Evolutionary conservation across 129 eudicot genomes (phyloP).

Genomic region (Oenanthe sinensis): DNA sequence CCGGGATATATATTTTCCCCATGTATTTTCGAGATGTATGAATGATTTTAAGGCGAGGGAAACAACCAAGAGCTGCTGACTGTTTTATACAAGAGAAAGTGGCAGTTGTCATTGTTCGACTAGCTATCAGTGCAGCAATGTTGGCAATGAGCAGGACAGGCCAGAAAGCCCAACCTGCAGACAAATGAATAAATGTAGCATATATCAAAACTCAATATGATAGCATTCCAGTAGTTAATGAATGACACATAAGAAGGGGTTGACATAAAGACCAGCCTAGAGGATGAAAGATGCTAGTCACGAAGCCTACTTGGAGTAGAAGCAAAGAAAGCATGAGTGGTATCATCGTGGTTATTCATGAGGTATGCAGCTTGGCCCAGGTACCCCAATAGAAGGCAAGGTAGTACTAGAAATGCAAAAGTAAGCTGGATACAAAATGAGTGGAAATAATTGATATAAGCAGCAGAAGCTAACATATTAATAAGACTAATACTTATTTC

Average conservation of each 20-base stretch:
- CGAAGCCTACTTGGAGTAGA: slow-evolving; percentile 67
- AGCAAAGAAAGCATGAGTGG: slow-evolving; percentile 75
- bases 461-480: neutral
- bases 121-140: slow-evolving; percentile 83
- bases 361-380: slow-evolving; percentile 98
- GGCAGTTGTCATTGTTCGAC: slow-evolving; percentile 91
- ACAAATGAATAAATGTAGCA: slow-evolving; percentile 8
- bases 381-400: slow-evolving; percentile 93
- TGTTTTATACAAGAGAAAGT: slow-evolving; percentile 92
- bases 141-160: slow-evolving; percentile 77
- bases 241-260: neutral
- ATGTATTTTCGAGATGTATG: slow-evolving; percentile 91
- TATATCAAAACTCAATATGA: neutral
- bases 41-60: slow-evolving; percentile 86
- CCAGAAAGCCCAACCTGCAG: slow-evolving; percentile 85
- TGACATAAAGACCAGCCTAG: neutral
- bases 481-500: neutral
- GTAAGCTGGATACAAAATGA: slow-evolving; percentile 51
- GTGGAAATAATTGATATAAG: neutral
- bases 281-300: neutral
- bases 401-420: slow-evolving; percentile 78
- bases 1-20: slow-evolving; percentile 97
- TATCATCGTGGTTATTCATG: slow-evolving; percentile 65
- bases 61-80: slow-evolving; percentile 90
- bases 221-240: neutral